Percentiles rank a stretch among this genome's conserved stretches.
phyloP scores from a whole-genome alignment of 768 basidiomycete species.

The Baorangia bicolor region DNA sequence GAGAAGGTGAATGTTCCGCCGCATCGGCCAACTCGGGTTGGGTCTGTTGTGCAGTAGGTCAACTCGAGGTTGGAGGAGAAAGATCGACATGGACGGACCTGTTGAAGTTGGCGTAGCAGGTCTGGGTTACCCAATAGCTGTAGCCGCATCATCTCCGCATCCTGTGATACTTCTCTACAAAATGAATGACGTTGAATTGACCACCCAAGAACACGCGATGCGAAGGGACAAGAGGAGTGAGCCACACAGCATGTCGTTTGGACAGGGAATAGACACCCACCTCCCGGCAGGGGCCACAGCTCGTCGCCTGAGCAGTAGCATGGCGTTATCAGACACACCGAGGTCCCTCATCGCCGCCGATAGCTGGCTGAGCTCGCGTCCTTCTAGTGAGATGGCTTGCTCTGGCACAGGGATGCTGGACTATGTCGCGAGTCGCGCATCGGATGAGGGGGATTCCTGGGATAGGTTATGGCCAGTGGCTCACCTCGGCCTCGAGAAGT shows the following conservation, averaged over 20 bases:
- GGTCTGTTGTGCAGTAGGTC: slow-evolving; percentile 39
- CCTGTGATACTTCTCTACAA: slow-evolving; percentile 65
- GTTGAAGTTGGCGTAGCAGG: slow-evolving; percentile 70
- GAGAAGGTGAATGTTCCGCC: slow-evolving; percentile 60
- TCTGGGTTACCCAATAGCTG: slow-evolving; percentile 83
- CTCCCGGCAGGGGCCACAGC: slow-evolving; percentile 45
- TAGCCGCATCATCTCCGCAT: slow-evolving; percentile 88
- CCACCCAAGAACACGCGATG: not conserved
- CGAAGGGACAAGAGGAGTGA: not conserved
- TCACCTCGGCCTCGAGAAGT: slow-evolving; percentile 91
- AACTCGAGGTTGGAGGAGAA: not conserved
- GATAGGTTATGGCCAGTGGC: slow-evolving; percentile 27
- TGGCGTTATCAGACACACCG: slow-evolving; percentile 59
- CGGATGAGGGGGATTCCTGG: not conserved
- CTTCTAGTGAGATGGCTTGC: slow-evolving; percentile 70
- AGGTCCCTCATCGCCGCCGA: slow-evolving; percentile 68
- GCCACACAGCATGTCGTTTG: not conserved
- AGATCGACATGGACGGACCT: slow-evolving; percentile 39
- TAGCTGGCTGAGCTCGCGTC: slow-evolving; percentile 60
- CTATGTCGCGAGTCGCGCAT: slow-evolving; percentile 37
- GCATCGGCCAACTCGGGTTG: slow-evolving; percentile 84
- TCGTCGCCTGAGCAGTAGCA: slow-evolving; percentile 68
- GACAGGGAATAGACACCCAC: slow-evolving; percentile 12
- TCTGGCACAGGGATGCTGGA: slow-evolving; percentile 70
- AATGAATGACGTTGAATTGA: not conserved